Percentiles rank a stretch among this genome's conserved stretches.
Evolutionary conservation across 495 filamentous ascomycete genomes (phyloP).

Genomic region (Podospora pseudoanserina): DNA sequence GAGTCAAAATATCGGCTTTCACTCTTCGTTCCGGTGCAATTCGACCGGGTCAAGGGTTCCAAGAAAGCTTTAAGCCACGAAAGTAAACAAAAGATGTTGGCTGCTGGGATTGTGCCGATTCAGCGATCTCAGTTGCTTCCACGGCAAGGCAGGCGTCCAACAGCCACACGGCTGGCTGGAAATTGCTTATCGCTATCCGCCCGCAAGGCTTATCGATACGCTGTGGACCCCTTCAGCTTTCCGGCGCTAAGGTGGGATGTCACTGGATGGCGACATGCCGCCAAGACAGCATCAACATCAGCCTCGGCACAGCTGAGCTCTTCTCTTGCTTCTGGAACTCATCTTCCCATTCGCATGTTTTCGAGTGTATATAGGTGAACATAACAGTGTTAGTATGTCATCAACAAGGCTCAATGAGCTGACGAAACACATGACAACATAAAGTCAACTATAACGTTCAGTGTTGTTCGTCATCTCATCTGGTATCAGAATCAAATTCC

Average conservation of each 20-base stretch:
- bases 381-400: not conserved
- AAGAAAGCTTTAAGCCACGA: not conserved
- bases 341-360: not conserved
- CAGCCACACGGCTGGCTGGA: constrained; percentile 21
- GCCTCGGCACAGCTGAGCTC: constrained; percentile 15
- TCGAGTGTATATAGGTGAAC: not conserved
- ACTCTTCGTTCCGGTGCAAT: not conserved
- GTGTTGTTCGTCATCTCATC: not conserved
- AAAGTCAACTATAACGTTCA: not conserved
- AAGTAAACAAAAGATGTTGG: constrained; percentile 1
- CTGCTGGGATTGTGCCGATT: constrained; percentile 1
- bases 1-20: not conserved
- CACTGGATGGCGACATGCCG: constrained; percentile 3
- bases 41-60: not conserved
- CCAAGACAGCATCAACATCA: constrained; percentile 7
- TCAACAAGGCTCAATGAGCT: not conserved
- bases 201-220: constrained; percentile 32
- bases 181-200: constrained; percentile 34
- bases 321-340: not conserved
- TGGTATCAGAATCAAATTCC: not conserved
- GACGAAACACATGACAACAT: not conserved
- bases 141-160: constrained; percentile 19
- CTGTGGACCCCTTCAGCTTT: constrained; percentile 24
- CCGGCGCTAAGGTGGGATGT: constrained; percentile 17
- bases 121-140: constrained; percentile 12